Conservation (phyloP, 768 basidiomycete genomes). For the Termitomyces sp. region DNA sequence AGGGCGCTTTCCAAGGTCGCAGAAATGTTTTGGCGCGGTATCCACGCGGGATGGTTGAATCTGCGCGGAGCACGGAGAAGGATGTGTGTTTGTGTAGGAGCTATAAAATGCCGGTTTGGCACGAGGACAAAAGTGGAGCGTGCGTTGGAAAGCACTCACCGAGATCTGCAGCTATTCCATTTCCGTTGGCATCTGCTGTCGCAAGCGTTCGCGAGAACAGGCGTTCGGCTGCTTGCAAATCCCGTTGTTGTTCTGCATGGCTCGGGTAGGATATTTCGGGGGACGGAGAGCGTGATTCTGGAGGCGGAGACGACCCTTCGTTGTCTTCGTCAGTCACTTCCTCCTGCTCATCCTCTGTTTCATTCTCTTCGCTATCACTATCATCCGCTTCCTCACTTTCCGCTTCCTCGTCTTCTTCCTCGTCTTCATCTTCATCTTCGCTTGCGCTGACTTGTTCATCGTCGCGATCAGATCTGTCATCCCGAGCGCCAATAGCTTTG, state of each 20-base stretch:
- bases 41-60: constrained; percentile 42
- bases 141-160: constrained; percentile 13
- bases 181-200: constrained; percentile 20
- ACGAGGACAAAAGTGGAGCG: not conserved
- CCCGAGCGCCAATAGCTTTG: constrained; percentile 32
- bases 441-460: constrained; percentile 14
- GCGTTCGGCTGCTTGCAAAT: constrained; percentile 25
- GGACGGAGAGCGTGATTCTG: constrained; percentile 7
- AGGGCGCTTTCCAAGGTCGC: constrained; percentile 31
- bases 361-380: constrained; percentile 4
- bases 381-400: constrained; percentile 8
- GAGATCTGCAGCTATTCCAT: constrained; percentile 24
- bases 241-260: constrained; percentile 21
- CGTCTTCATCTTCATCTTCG: constrained; percentile 10
- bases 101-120: constrained; percentile 15
- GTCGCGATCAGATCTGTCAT: constrained; percentile 18
- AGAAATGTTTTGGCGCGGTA: constrained; percentile 37
- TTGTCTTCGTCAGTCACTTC: not conserved
- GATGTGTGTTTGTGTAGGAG: constrained; percentile 40
- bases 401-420: constrained; percentile 13
- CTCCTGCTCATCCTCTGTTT: constrained; percentile 10
- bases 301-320: constrained; percentile 1
- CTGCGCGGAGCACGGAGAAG: constrained; percentile 40
- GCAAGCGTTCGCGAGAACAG: constrained; percentile 28
- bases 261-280: constrained; percentile 1